phyloP scores from a whole-genome alignment of 148 eudicot genomes.

The Pouteria glomerata region DNA sequence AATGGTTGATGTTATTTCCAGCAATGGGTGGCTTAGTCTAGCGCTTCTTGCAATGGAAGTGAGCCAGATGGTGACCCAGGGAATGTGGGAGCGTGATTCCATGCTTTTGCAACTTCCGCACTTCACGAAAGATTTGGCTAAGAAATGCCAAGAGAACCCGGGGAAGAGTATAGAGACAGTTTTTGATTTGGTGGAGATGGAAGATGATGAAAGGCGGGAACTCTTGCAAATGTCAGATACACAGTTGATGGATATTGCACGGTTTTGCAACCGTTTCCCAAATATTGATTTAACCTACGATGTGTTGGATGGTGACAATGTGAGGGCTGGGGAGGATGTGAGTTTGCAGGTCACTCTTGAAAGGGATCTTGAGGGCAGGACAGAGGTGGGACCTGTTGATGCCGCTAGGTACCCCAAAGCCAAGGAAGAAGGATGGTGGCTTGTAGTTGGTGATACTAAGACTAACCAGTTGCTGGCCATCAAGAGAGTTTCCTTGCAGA shows the following conservation, averaged over 20 bases:
- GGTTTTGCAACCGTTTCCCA: slow-evolving; percentile 72
- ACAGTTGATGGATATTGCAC: slow-evolving; percentile 70
- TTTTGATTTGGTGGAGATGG: slow-evolving; percentile 84
- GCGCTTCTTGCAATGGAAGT: slow-evolving; percentile 93
- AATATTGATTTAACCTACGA: slow-evolving; percentile 71
- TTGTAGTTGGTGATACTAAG: slow-evolving; percentile 73
- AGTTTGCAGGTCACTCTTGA: slow-evolving; percentile 55
- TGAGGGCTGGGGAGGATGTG: slow-evolving; percentile 51
- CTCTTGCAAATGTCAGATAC: slow-evolving; percentile 64
- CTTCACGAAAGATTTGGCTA: slow-evolving; percentile 72
- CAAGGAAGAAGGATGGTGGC: slow-evolving; percentile 92
- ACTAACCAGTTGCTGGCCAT: slow-evolving; percentile 75
- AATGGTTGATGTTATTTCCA: slow-evolving; percentile 88
- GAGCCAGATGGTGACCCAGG: slow-evolving; percentile 95
- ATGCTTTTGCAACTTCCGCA: slow-evolving; percentile 87
- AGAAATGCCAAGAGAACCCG: slow-evolving; percentile 74
- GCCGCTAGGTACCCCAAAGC: slow-evolving; percentile 66
- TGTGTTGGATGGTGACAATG: slow-evolving; percentile 39
- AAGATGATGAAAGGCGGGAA: slow-evolving; percentile 63
- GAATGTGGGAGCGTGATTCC: slow-evolving; percentile 97
- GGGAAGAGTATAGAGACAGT: slow-evolving; percentile 69
- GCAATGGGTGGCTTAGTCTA: slow-evolving; percentile 82
- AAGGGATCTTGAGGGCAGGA: slow-evolving; percentile 66
- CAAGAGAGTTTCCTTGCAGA: slow-evolving; percentile 69
- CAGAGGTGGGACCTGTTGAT: slow-evolving; percentile 69